Percentiles rank a stretch among this genome's conserved stretches.
phyloP scores from a whole-genome alignment of 306 rosid genomes.

The Pyrus betulifolia region DNA sequence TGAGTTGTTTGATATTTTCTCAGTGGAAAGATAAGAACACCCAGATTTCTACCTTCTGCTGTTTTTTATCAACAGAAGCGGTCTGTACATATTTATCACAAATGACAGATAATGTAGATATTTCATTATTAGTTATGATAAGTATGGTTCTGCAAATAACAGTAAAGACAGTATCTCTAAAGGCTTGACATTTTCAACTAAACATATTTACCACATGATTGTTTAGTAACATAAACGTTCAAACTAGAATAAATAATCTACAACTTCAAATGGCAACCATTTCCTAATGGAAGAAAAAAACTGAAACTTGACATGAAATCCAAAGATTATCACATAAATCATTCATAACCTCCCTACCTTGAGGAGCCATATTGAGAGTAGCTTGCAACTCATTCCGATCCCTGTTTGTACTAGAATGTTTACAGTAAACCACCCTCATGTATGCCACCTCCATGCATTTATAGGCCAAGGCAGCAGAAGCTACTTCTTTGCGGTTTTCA shows the following conservation, averaged over 20 bases:
- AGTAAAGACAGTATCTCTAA: neutral
- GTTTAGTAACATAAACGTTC: neutral
- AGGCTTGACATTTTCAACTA: neutral
- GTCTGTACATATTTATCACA: too few relatives aligned
- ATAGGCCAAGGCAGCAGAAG: slow-evolving; percentile 78
- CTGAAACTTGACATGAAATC: slow-evolving; percentile 15
- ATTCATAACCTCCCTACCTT: slow-evolving; percentile 48
- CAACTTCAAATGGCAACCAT: neutral
- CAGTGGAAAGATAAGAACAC: neutral
- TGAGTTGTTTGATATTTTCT: neutral
- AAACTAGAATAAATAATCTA: neutral
- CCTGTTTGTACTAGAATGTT: slow-evolving; percentile 38
- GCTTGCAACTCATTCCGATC: slow-evolving; percentile 62
- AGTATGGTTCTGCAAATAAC: neutral
- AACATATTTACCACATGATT: neutral
- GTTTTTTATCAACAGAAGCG: too few relatives aligned
- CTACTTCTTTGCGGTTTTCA: slow-evolving; percentile 60
- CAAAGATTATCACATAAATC: slow-evolving; percentile 5
- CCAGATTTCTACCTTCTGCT: neutral
- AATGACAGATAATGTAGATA: neutral
- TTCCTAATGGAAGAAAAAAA: neutral
- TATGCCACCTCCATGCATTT: slow-evolving; percentile 88
- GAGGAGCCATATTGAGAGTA: slow-evolving; percentile 49
- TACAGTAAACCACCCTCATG: slow-evolving; percentile 62
- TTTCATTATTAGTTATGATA: too few relatives aligned